Percentiles rank a stretch among this genome's conserved stretches.
phyloP scores from a whole-genome alignment of 2,329 filamentous ascomycete species.

The Scopulariopsis brevicaulis region DNA sequence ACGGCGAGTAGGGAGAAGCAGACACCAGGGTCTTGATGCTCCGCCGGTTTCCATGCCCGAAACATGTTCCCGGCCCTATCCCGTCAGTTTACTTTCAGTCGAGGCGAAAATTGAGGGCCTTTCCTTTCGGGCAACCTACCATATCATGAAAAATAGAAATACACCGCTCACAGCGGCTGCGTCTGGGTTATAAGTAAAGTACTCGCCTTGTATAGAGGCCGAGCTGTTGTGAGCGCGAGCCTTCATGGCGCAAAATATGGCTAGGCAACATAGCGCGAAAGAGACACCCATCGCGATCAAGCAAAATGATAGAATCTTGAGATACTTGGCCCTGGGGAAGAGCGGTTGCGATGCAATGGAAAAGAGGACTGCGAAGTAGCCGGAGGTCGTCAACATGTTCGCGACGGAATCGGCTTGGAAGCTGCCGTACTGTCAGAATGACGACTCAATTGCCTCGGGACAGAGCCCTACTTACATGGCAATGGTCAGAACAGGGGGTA shows the following conservation, averaged over 20 bases:
- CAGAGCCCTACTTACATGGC: background rate
- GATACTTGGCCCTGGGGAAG: background rate
- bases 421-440: background rate
- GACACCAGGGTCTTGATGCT: slow-evolving; percentile 1
- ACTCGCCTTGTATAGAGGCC: background rate
- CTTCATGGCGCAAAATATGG: background rate
- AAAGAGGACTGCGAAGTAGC: slow-evolving; percentile 1
- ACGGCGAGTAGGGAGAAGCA: slow-evolving; percentile 1
- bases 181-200: slow-evolving; percentile 2
- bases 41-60: slow-evolving; percentile 1
- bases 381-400: background rate
- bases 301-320: background rate
- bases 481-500: background rate
- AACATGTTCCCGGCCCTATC: background rate
- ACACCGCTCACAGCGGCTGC: background rate
- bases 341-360: background rate
- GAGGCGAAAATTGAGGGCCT: background rate
- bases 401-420: slow-evolving; percentile 1
- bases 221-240: background rate
- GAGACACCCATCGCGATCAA: background rate
- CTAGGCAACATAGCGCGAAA: background rate
- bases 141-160: slow-evolving; percentile 4
- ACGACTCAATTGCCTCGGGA: too few species aligned
- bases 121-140: background rate
- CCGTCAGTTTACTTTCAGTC: background rate